Percentiles rank a stretch among this genome's conserved stretches.
Conservation (phyloP, 768 basidiomycete species). For the Tylopilus rubrobrunneus region DNA sequence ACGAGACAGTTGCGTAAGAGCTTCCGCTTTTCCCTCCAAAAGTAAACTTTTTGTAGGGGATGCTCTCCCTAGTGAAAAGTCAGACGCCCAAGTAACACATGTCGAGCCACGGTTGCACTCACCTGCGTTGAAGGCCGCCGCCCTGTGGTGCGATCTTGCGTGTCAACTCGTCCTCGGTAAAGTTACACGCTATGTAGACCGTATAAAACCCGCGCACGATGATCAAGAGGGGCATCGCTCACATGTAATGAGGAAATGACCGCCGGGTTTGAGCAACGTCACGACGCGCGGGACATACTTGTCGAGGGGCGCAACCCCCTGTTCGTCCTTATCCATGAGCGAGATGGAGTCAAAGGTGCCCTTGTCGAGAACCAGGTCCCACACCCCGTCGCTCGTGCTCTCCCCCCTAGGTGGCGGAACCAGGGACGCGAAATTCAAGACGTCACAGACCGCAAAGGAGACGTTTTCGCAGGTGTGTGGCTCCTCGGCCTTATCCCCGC, state of each 20-base stretch:
- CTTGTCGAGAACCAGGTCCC: constrained; percentile 82
- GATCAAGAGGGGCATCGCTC: constrained; percentile 24
- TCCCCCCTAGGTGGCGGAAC: constrained; percentile 13
- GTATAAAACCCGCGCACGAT: not conserved
- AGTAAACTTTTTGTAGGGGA: constrained; percentile 63
- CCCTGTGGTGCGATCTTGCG: constrained; percentile 45
- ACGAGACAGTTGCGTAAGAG: constrained; percentile 66
- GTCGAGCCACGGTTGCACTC: constrained; percentile 16
- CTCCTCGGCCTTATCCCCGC: not conserved
- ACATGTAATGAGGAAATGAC: constrained; percentile 80
- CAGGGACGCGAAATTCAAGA: constrained; percentile 53
- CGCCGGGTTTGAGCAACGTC: constrained; percentile 58
- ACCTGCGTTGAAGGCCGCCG: constrained; percentile 64
- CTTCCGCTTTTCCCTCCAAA: constrained; percentile 80
- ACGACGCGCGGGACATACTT: constrained; percentile 58
- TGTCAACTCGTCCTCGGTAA: constrained; percentile 73
- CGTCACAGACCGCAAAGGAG: constrained; percentile 59
- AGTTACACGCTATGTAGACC: constrained; percentile 63
- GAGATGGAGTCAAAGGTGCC: constrained; percentile 90
- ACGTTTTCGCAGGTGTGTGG: constrained; percentile 24
- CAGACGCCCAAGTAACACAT: not conserved
- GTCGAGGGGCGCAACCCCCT: constrained; percentile 50
- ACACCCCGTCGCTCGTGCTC: constrained; percentile 27
- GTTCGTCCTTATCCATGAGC: constrained; percentile 54
- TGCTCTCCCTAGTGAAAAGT: constrained; percentile 45